phyloP scores from a whole-genome alignment of 345 rosid species.

The Hibiscus syriacus region DNA sequence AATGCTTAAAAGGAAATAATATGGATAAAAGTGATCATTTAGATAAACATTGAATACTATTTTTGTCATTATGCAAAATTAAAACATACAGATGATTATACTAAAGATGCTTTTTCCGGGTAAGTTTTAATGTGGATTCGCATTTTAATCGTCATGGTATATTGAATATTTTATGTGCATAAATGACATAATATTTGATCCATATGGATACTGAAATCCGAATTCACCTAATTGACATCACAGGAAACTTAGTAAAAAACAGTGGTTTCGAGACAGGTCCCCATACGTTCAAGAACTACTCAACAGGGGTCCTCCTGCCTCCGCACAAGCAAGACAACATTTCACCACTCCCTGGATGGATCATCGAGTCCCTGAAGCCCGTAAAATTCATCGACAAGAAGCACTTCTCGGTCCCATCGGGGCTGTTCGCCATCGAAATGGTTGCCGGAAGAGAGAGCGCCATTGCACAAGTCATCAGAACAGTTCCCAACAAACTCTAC shows the following conservation, averaged over 20 bases:
- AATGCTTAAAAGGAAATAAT: too few species aligned
- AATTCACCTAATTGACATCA: neutral
- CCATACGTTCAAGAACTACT: slow-evolving; percentile 66
- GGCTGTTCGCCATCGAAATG: slow-evolving; percentile 49
- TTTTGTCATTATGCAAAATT: too few species aligned
- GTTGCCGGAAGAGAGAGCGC: slow-evolving; percentile 83
- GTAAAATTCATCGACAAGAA: slow-evolving; percentile 62
- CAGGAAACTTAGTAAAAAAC: slow-evolving; percentile 67
- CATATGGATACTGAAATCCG: too few species aligned
- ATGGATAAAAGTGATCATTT: too few species aligned
- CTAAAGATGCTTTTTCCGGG: too few species aligned
- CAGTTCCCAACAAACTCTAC: slow-evolving; percentile 36
- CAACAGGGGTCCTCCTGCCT: slow-evolving; percentile 77
- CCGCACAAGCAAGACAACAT: slow-evolving; percentile 38
- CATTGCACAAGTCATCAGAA: slow-evolving; percentile 64
- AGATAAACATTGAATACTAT: too few species aligned
- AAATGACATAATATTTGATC: too few species aligned
- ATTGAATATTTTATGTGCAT: too few species aligned
- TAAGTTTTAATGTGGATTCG: neutral
- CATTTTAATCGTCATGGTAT: neutral
- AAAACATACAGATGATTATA: too few species aligned
- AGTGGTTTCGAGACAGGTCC: slow-evolving; percentile 79
- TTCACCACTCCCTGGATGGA: slow-evolving; percentile 87
- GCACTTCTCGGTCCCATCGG: slow-evolving; percentile 65
- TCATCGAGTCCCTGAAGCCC: slow-evolving; percentile 72